These are phyloP conservation scores for Rhynchospora tenuis DNA, from an alignment of 176 grass and related monocot species.

Conservation along the genomic window DNA sequence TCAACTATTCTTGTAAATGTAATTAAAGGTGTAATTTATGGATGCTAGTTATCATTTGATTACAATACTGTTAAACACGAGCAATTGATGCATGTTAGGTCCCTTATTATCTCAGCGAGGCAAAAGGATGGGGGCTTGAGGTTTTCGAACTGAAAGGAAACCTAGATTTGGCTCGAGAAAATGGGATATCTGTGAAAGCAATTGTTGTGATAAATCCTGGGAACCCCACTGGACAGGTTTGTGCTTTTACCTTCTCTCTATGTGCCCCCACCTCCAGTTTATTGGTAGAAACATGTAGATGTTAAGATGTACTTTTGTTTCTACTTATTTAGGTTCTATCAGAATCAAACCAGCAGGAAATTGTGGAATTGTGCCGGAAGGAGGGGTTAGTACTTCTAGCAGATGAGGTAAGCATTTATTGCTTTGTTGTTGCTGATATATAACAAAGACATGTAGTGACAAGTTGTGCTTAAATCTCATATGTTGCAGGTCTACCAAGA, in stretches of 20 bases:
- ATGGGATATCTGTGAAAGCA: slow-evolving; percentile 51
- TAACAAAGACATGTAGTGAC: neutral
- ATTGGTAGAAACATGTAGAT: neutral
- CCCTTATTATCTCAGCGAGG: slow-evolving; percentile 54
- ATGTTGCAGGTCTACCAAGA: slow-evolving; percentile 61
- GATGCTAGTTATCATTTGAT: neutral
- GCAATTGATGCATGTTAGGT: slow-evolving; percentile 25
- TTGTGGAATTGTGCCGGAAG: slow-evolving; percentile 64
- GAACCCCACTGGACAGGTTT: slow-evolving; percentile 72
- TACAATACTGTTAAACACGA: neutral
- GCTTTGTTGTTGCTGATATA: neutral
- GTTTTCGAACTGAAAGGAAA: slow-evolving; percentile 60
- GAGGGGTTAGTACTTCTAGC: slow-evolving; percentile 73
- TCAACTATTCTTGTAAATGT: neutral
- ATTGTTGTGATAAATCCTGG: slow-evolving; percentile 74
- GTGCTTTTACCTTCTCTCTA: neutral
- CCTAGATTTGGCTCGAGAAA: slow-evolving; percentile 47
- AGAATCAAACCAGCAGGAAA: slow-evolving; percentile 52
- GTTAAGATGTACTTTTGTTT: neutral
- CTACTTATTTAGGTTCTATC: slow-evolving; percentile 36
- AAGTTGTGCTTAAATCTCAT: neutral
- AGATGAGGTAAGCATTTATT: slow-evolving; percentile 46
- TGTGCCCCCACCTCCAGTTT: neutral
- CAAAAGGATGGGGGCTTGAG: slow-evolving; percentile 50
- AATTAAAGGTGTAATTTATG: neutral